phyloP scores from a whole-genome alignment of 2,329 filamentous ascomycete species.

The Fusarium pseudocircinatum region DNA sequence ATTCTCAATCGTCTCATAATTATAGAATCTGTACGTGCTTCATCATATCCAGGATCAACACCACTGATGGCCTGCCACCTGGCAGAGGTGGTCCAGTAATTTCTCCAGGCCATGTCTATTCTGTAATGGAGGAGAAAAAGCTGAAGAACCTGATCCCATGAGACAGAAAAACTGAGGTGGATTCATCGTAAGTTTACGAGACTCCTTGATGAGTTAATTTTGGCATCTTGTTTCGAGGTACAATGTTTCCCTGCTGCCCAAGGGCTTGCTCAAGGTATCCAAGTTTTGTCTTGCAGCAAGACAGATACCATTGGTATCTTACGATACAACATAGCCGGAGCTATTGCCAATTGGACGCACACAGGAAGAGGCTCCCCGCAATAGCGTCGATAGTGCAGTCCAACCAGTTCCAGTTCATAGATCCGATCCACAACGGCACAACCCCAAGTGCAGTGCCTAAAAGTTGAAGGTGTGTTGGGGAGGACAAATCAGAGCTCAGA shows the following conservation, averaged over 20 bases:
- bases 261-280: background rate
- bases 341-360: slow-evolving; percentile 21
- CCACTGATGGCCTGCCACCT: slow-evolving; percentile 40
- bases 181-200: background rate
- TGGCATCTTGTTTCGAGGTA: background rate
- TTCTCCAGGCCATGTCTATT: slow-evolving; percentile 20
- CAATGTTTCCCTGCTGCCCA: background rate
- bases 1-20: background rate
- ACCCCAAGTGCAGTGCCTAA: slow-evolving; percentile 14
- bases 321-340: slow-evolving; percentile 13
- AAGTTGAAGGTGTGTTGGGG: slow-evolving; percentile 15
- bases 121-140: background rate
- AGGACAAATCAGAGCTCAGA: slow-evolving; percentile 30
- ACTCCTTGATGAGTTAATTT: background rate
- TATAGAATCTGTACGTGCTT: slow-evolving; percentile 3
- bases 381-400: slow-evolving; percentile 28
- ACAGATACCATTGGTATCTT: slow-evolving; percentile 18
- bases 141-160: background rate
- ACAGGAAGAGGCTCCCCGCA: slow-evolving; percentile 11
- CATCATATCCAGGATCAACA: slow-evolving; percentile 2
- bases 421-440: slow-evolving; percentile 30
- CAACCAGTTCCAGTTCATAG: slow-evolving; percentile 30
- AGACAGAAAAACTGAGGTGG: background rate
- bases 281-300: slow-evolving; percentile 1
- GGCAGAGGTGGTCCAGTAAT: slow-evolving; percentile 34